Evolutionary conservation across 2,329 filamentous ascomycete species (phyloP).

Genomic region (Talaromyces sp.): DNA sequence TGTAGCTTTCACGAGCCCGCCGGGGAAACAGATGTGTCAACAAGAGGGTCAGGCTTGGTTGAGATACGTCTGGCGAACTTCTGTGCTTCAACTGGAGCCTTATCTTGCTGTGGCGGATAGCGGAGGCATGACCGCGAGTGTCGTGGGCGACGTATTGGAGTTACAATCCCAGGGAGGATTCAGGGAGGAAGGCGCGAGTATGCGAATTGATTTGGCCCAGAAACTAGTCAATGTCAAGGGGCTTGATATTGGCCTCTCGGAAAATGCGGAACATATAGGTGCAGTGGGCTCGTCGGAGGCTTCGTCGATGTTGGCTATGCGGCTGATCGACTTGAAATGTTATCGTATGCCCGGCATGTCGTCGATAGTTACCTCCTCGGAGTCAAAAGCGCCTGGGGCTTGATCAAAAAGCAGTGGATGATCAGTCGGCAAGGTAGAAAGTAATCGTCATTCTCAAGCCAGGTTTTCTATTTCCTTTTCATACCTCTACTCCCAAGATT

Average conservation of each 20-base stretch:
- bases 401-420: too few relatives aligned
- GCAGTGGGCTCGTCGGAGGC: not conserved
- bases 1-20: conserved; percentile 2
- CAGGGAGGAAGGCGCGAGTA: not conserved
- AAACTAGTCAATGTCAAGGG: conserved; percentile 2
- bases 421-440: too few relatives aligned
- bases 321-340: not conserved
- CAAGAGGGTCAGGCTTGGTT: not conserved
- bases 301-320: not conserved
- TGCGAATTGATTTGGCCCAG: not conserved
- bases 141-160: not conserved
- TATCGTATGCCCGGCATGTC: conserved; percentile 4
- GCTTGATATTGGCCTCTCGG: not conserved
- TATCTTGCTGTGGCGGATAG: conserved; percentile 1
- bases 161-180: not conserved
- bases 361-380: not conserved
- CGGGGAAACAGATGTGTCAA: not conserved
- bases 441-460: too few relatives aligned
- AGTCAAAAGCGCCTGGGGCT: too few relatives aligned
- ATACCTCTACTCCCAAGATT: too few relatives aligned
- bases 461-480: too few relatives aligned
- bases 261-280: not conserved
- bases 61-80: not conserved
- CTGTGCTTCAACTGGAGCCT: conserved; percentile 4
- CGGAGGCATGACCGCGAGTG: conserved; percentile 5